Percentiles rank a stretch among this genome's conserved stretches.
Evolutionary conservation across 805 yeast species (phyloP).

Genomic region (Kuraishia floccosa): DNA sequence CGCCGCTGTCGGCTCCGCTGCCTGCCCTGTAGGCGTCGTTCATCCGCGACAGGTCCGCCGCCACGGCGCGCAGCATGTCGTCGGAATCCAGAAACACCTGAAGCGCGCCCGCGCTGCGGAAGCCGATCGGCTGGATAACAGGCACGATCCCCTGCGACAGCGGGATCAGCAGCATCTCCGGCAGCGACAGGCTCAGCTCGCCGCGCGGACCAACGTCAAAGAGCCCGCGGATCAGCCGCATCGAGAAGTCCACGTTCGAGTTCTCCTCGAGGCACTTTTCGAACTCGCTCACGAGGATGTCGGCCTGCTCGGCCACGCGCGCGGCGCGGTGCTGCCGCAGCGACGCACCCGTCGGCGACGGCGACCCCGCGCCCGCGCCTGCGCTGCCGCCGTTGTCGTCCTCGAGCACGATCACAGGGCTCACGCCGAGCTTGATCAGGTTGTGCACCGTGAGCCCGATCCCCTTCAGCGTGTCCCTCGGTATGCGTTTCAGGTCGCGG

Average conservation of each 20-base stretch:
- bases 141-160: slow-evolving; percentile 40
- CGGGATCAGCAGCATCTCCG: slow-evolving; percentile 28
- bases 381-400: too few species aligned
- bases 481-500: slow-evolving; percentile 23
- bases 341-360: background rate
- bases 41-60: slow-evolving; percentile 18
- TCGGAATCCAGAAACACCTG: slow-evolving; percentile 25
- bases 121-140: slow-evolving; percentile 46
- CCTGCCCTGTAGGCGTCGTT: slow-evolving; percentile 7
- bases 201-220: slow-evolving; percentile 15
- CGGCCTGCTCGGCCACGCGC: slow-evolving; percentile 11
- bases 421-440: slow-evolving; percentile 53
- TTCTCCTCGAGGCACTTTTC: slow-evolving; percentile 4
- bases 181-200: slow-evolving; percentile 14
- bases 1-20: slow-evolving; percentile 2
- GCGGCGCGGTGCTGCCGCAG: slow-evolving; percentile 5
- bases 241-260: slow-evolving; percentile 8
- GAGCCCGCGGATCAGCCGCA: slow-evolving; percentile 22
- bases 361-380: slow-evolving; percentile 6
- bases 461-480: slow-evolving; percentile 23
- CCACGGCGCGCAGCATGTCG: slow-evolving; percentile 26
- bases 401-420: slow-evolving; percentile 61
- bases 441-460: slow-evolving; percentile 47
- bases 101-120: slow-evolving; percentile 18
- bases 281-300: slow-evolving; percentile 9